Evolutionary conservation across 1,284 basidiomycete species (phyloP).

Genomic region (Trichosporon coremiiforme): DNA sequence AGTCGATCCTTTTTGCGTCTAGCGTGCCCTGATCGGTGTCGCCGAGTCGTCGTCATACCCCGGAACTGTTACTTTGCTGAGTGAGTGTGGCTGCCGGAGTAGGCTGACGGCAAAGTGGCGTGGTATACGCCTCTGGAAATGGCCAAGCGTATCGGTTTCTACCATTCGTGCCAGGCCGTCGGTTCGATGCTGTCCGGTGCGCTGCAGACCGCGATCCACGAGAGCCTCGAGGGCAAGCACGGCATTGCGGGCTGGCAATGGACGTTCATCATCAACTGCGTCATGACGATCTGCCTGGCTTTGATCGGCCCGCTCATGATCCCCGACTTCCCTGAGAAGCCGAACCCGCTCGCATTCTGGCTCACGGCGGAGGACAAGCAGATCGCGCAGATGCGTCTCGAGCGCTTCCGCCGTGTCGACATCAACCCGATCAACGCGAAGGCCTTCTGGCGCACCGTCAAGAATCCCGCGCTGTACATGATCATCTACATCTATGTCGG

Average conservation of each 20-base stretch:
- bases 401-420: conserved; percentile 47
- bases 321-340: conserved; percentile 53
- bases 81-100: conserved; percentile 17
- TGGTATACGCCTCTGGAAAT: conserved; percentile 40
- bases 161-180: conserved; percentile 32
- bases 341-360: conserved; percentile 46
- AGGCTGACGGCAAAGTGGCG: conserved; percentile 29
- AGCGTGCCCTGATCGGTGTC: conserved; percentile 35
- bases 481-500: conserved; percentile 45
- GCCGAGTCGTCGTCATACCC: conserved; percentile 38
- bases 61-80: conserved; percentile 35
- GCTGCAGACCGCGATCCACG: conserved; percentile 28
- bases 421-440: conserved; percentile 56
- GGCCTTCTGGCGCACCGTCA: conserved; percentile 47
- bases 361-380: conserved; percentile 52
- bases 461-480: conserved; percentile 31
- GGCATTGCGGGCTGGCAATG: conserved; percentile 59
- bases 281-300: conserved; percentile 29
- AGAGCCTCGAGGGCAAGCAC: conserved; percentile 22
- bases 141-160: conserved; percentile 35
- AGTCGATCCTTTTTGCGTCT: background rate
- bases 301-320: conserved; percentile 42
- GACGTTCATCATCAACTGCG: conserved; percentile 40
- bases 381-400: conserved; percentile 52
- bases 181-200: conserved; percentile 31